Evolutionary conservation across 1,139 yeast genomes (phyloP).

Genomic region (Taphrina deformans): DNA sequence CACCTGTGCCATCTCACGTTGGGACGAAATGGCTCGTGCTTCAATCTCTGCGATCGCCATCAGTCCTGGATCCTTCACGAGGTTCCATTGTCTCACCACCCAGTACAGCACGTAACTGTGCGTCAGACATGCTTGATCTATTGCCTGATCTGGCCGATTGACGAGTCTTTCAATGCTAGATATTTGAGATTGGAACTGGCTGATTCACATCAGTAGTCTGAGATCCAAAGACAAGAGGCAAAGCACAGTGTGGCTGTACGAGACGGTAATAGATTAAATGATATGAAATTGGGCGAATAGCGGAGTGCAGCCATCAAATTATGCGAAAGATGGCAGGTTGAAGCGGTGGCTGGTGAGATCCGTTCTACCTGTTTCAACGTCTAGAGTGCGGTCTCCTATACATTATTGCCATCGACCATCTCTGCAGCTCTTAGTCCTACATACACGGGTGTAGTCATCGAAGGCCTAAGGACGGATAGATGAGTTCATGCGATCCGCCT

Average conservation of each 20-base stretch:
- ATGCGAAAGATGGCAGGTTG: slow-evolving; percentile 9
- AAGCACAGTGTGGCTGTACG: neutral
- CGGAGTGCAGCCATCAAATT: neutral
- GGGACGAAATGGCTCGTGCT: slow-evolving; percentile 27
- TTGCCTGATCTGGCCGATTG: too few species aligned
- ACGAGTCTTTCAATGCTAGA: too few species aligned
- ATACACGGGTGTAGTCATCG: too few species aligned
- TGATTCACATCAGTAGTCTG: too few species aligned
- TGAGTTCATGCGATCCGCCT: too few species aligned
- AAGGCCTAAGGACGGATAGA: too few species aligned
- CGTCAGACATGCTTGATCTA: slow-evolving; percentile 11
- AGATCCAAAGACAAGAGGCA: too few species aligned
- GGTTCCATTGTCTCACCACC: neutral
- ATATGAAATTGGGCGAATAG: neutral
- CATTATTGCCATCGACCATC: neutral
- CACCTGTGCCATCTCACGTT: slow-evolving; percentile 18
- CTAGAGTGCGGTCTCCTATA: neutral
- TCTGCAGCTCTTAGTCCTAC: too few species aligned
- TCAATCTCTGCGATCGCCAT: slow-evolving; percentile 13
- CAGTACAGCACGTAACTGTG: slow-evolving; percentile 15
- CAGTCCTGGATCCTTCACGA: neutral
- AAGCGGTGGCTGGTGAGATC: neutral
- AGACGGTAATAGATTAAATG: neutral
- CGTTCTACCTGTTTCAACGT: neutral
- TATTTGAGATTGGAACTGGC: too few species aligned